Conservation (phyloP, 2,329 filamentous ascomycete species). For the Aspergillus brunneoviolaceus region DNA sequence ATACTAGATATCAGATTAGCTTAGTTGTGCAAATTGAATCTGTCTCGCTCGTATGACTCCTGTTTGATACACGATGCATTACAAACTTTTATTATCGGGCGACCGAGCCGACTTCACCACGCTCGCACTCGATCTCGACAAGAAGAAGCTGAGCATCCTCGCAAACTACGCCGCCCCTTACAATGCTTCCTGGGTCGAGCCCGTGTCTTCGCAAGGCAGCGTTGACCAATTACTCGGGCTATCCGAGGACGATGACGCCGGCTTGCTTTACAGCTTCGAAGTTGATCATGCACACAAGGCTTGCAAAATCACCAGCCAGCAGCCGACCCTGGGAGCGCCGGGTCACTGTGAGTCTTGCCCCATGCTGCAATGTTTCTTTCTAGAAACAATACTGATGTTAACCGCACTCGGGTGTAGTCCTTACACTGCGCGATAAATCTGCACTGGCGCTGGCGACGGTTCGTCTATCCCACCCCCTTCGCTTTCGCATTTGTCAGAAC, state of each 20-base stretch:
- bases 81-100: not conserved
- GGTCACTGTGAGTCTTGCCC: not conserved
- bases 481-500: too few species aligned
- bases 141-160: not conserved
- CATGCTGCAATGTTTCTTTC: too few species aligned
- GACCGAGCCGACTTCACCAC: conserved; percentile 3
- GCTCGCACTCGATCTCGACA: not conserved
- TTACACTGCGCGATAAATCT: not conserved
- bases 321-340: conserved; percentile 1
- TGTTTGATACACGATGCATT: not conserved
- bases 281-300: not conserved
- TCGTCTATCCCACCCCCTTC: not conserved
- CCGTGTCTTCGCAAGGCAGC: not conserved
- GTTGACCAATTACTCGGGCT: not conserved
- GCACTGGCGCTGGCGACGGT: not conserved
- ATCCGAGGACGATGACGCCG: not conserved
- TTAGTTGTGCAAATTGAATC: not conserved
- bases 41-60: not conserved
- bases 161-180: conserved; percentile 2
- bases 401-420: not conserved
- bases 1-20: too few species aligned
- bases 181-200: conserved; percentile 3
- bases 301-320: not conserved
- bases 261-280: not conserved
- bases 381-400: too few species aligned